These are phyloP conservation scores for Juglanconis oblonga DNA, from an alignment of 2,329 filamentous ascomycete species.

Conservation along the genomic window DNA sequence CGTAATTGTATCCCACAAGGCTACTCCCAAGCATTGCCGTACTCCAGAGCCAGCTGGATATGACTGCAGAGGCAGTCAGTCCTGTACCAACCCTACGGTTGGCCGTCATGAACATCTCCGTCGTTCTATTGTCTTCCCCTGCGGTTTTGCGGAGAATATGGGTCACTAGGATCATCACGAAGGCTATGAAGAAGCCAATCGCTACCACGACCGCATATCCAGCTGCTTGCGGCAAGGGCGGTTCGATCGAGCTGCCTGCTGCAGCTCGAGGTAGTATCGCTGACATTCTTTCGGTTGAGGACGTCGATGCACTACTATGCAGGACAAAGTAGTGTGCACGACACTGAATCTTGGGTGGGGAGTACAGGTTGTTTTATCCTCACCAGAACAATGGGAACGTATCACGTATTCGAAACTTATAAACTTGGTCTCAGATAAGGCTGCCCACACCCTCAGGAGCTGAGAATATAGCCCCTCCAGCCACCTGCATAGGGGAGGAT, in stretches of 20 bases:
- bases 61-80: constrained; percentile 50
- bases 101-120: constrained; percentile 27
- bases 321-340: not conserved
- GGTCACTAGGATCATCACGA: constrained; percentile 13
- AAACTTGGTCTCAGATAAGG: not conserved
- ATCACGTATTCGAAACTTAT: not conserved
- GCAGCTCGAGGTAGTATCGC: not conserved
- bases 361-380: not conserved
- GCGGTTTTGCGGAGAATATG: constrained; percentile 5
- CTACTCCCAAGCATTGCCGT: constrained; percentile 49
- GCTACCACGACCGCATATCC: constrained; percentile 15
- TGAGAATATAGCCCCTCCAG: not conserved
- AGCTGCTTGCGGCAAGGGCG: constrained; percentile 12
- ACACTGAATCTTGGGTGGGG: not conserved
- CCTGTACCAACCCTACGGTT: constrained; percentile 50
- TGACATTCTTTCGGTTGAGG: not conserved
- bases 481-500: not conserved
- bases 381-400: not conserved
- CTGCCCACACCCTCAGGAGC: not conserved
- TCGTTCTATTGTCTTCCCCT: constrained; percentile 12
- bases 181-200: constrained; percentile 11
- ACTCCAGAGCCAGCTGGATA: constrained; percentile 54
- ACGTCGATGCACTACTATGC: not conserved
- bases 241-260: constrained; percentile 3
- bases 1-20: constrained; percentile 51